Conservation (phyloP, 202 grass and related monocot genomes). For the Zizania palustris region DNA sequence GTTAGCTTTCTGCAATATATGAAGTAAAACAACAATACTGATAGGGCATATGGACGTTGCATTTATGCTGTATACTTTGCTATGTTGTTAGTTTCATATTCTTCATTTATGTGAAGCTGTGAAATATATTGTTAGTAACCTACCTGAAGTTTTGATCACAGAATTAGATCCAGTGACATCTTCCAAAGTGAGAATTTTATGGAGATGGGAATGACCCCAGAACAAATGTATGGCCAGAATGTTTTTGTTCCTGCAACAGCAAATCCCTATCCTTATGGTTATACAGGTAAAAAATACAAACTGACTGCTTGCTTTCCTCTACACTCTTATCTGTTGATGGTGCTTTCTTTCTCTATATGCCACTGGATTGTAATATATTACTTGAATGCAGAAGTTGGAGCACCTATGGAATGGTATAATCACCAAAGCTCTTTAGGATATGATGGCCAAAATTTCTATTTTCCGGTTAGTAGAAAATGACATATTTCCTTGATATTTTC, state of each 20-base stretch:
- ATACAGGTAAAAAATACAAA: constrained; percentile 49
- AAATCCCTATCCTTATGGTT: constrained; percentile 61
- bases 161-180: constrained; percentile 14
- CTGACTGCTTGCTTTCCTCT: neutral
- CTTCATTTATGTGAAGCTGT: neutral
- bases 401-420: constrained; percentile 62
- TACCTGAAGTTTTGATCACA: neutral
- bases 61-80: neutral
- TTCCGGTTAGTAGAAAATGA: constrained; percentile 45
- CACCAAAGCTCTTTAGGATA: constrained; percentile 47
- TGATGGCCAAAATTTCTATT: constrained; percentile 61
- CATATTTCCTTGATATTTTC: neutral
- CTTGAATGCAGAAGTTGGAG: constrained; percentile 53
- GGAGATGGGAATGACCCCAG: constrained; percentile 61
- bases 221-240: constrained; percentile 59
- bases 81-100: neutral
- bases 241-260: constrained; percentile 49
- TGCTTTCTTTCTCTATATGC: neutral
- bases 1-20: neutral
- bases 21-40: neutral
- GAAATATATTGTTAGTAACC: constrained; percentile 14
- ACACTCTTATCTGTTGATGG: neutral
- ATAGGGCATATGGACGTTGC: neutral
- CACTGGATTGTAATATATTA: constrained; percentile 6
- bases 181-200: constrained; percentile 35